phyloP scores from a whole-genome alignment of 768 basidiomycete species.

The Phanerochaete carnosa region DNA sequence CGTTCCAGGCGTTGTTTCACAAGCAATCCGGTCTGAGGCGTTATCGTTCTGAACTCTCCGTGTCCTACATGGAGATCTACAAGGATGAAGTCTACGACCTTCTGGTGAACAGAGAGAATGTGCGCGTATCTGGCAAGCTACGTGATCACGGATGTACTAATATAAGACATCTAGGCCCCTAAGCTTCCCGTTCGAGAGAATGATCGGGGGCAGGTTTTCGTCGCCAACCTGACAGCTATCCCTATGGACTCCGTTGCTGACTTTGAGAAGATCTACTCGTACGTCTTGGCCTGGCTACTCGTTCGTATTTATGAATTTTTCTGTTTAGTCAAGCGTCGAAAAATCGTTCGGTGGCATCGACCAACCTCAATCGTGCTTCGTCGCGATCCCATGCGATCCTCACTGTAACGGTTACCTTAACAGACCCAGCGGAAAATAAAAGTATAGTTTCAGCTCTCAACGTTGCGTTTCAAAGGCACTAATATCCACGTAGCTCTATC shows the following conservation, averaged over 20 bases:
- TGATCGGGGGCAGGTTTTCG: conserved; percentile 48
- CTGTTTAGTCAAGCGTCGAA: conserved; percentile 59
- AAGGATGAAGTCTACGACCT: conserved; percentile 91
- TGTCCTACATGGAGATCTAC: conserved; percentile 90
- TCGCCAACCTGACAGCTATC: conserved; percentile 44
- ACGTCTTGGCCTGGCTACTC: conserved; percentile 17
- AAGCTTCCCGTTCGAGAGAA: conserved; percentile 58
- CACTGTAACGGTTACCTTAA: conserved; percentile 64
- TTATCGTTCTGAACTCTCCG: conserved; percentile 44
- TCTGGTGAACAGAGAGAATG: conserved; percentile 67
- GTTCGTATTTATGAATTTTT: neutral
- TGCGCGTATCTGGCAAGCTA: conserved; percentile 30
- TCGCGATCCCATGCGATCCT: conserved; percentile 89
- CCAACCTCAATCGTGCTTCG: conserved; percentile 78
- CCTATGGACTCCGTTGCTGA: conserved; percentile 41
- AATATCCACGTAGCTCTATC: conserved; percentile 43
- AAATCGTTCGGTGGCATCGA: conserved; percentile 81
- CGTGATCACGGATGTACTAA: neutral
- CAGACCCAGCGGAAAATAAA: conserved; percentile 48
- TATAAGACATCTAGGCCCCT: conserved; percentile 31
- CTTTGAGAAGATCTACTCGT: conserved; percentile 47
- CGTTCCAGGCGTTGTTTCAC: conserved; percentile 13
- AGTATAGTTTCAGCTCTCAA: conserved; percentile 36
- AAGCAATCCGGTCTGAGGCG: conserved; percentile 8
- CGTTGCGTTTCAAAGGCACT: too few species aligned